Evolutionary conservation across 2,329 filamentous ascomycete species (phyloP), one percentile per base, ranked within the genome.

Genomic region (Xylaria arbuscula): DNA sequence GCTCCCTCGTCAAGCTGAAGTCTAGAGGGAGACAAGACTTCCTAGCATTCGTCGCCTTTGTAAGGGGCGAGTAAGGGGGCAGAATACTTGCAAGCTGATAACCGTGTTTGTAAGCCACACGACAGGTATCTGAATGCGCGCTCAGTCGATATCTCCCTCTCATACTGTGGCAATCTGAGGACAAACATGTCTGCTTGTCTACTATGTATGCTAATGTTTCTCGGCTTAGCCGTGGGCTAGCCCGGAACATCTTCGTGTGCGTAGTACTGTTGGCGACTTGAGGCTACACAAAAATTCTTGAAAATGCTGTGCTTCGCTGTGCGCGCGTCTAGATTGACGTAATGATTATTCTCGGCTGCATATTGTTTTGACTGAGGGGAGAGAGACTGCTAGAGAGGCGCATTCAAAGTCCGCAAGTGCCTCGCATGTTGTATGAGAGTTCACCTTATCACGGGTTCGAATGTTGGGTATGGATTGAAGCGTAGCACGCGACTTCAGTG

Each of bases 221-320:
- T 61, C 66, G 57, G 57, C 47, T 34, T 59, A 9, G 38, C 45
- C 54, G 38, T 28, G 32, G 34, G 51, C 56, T 47, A 42, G 64
- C 34, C 51, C 17, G 17, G 53, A 57, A 28, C 38, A 38, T 34
- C 47, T 19, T 42, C 34, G 9, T 10, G 50, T 32, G 32, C 36
- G 36, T 62, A 13, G 22, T 50, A 62, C 54, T 51, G 32, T 22
- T 58, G 36, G 24, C 9, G 28, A 65, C 36, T 50, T 53, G 17
- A 50, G 24, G 58, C 17, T 62, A 40, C 62, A 66, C 50, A 32
- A 40, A 57, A 50, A 38, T 60, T 55, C 36, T 10, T 67, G 47
- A 28, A 56, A 60, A 55, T 59, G 54, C 24, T 50, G 36, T 53
- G 45, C 50, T 54, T 63, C 40, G 13, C n/a, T 50, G 28, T 48